phyloP scores from a whole-genome alignment of 2,329 filamentous ascomycete genomes.

The Pseudogymnoascus sp. region DNA sequence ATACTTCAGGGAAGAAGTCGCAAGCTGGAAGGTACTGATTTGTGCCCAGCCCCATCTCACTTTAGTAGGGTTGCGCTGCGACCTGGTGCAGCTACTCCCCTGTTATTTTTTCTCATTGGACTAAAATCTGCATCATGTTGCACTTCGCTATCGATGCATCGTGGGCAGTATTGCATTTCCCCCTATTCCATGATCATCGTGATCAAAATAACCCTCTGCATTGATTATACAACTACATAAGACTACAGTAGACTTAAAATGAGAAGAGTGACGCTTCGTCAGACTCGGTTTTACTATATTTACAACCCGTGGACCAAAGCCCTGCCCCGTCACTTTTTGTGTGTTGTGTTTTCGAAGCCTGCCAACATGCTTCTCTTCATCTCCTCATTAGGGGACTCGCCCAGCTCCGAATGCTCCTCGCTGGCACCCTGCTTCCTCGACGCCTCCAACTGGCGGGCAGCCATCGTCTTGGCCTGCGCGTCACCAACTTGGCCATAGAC shows the following conservation, averaged over 20 bases:
- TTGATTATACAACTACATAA: conserved; percentile 1
- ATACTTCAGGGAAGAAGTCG: neutral
- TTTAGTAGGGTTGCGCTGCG: neutral
- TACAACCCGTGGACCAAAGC: neutral
- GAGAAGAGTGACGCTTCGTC: conserved; percentile 4
- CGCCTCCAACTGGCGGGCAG: conserved; percentile 42
- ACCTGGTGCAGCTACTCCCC: neutral
- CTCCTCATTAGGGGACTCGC: conserved; percentile 31
- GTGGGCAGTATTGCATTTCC: neutral
- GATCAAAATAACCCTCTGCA: neutral
- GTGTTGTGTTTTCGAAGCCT: conserved; percentile 37
- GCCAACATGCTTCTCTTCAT: conserved; percentile 42
- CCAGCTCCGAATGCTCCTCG: conserved; percentile 18
- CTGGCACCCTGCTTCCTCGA: conserved; percentile 30
- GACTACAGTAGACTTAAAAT: conserved; percentile 9
- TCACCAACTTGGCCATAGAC: conserved; percentile 92
- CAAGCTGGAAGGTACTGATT: neutral
- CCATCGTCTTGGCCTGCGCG: conserved; percentile 63
- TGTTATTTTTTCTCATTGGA: neutral
- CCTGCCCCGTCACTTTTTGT: conserved; percentile 21
- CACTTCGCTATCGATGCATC: neutral
- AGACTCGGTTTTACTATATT: conserved; percentile 4
- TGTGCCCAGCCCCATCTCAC: neutral
- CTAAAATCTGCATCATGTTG: neutral
- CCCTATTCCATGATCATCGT: no score